Percentiles rank a stretch among this genome's conserved stretches.
These are phyloP conservation scores for Botryotinia convoluta DNA, from an alignment of 2,329 filamentous ascomycete species.

Conservation along the genomic window DNA sequence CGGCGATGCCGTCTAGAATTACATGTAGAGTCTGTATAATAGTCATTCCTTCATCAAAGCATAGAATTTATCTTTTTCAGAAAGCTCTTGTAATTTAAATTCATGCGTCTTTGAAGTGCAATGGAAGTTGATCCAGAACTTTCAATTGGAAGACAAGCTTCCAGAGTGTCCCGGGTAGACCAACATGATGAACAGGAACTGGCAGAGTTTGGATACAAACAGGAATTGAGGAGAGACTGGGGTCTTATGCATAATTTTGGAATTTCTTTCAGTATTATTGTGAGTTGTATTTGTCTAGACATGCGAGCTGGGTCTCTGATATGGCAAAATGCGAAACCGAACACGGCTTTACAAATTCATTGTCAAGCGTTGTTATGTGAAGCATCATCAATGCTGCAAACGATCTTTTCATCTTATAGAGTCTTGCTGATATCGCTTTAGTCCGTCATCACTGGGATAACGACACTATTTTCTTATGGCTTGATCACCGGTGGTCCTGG, in stretches of 20 bases:
- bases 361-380: not conserved
- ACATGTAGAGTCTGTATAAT: not conserved
- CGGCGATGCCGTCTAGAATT: constrained; percentile 1
- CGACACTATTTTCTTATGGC: constrained; percentile 57
- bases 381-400: not conserved
- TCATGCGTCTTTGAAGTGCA: not conserved
- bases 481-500: constrained; percentile 53
- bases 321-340: not conserved
- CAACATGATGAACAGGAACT: constrained; percentile 49
- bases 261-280: constrained; percentile 60
- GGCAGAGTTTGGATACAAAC: constrained; percentile 58
- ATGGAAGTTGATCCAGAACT: constrained; percentile 13
- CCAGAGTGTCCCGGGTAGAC: constrained; percentile 20
- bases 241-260: constrained; percentile 59
- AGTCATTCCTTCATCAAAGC: not conserved
- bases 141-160: constrained; percentile 23
- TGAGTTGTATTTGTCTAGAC: constrained; percentile 36
- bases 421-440: constrained; percentile 31
- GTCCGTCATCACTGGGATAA: constrained; percentile 59
- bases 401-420: not conserved
- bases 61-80: not conserved
- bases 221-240: constrained; percentile 58
- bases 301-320: not conserved
- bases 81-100: not conserved
- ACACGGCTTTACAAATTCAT: not conserved